phyloP scores from a whole-genome alignment of 2,329 filamentous ascomycete genomes.

The Claviceps sp. region DNA sequence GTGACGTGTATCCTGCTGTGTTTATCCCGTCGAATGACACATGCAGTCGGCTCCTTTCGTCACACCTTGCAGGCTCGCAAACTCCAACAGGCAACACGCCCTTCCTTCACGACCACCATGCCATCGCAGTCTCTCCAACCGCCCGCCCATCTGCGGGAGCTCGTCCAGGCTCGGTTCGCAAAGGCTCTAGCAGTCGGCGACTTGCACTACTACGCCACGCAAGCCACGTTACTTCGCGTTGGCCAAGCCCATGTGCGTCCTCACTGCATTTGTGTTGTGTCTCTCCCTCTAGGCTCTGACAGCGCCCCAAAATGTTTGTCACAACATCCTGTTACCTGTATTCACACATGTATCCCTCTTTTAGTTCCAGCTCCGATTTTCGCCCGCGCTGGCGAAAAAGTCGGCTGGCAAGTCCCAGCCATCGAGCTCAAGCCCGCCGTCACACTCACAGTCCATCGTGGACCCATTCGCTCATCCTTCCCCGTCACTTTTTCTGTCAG shows the following conservation, averaged over 20 bases:
- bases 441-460: slow-evolving; percentile 15
- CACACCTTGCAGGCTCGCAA: too few relatives aligned
- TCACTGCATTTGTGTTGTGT: not conserved
- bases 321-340: not conserved
- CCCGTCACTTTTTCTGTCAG: slow-evolving; percentile 36
- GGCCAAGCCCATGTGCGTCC: slow-evolving; percentile 28
- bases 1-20: too few relatives aligned
- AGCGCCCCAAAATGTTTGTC: too few relatives aligned
- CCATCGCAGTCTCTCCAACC: slow-evolving; percentile 2
- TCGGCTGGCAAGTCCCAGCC: too few relatives aligned
- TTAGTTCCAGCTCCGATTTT: slow-evolving; percentile 62
- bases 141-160: slow-evolving; percentile 34
- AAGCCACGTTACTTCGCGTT: slow-evolving; percentile 33
- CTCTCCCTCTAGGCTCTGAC: too few relatives aligned
- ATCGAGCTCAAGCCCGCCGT: slow-evolving; percentile 38
- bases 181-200: slow-evolving; percentile 34
- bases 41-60: too few relatives aligned
- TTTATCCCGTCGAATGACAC: too few relatives aligned
- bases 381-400: slow-evolving; percentile 46
- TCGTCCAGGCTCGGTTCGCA: slow-evolving; percentile 36
- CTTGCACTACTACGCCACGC: slow-evolving; percentile 40
- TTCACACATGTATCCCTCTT: not conserved
- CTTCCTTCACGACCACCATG: too few relatives aligned
- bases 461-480: slow-evolving; percentile 54
- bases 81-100: too few relatives aligned